Evolutionary conservation across 305 asterid species (phyloP).

Genomic region (Fraxinus sp.): DNA sequence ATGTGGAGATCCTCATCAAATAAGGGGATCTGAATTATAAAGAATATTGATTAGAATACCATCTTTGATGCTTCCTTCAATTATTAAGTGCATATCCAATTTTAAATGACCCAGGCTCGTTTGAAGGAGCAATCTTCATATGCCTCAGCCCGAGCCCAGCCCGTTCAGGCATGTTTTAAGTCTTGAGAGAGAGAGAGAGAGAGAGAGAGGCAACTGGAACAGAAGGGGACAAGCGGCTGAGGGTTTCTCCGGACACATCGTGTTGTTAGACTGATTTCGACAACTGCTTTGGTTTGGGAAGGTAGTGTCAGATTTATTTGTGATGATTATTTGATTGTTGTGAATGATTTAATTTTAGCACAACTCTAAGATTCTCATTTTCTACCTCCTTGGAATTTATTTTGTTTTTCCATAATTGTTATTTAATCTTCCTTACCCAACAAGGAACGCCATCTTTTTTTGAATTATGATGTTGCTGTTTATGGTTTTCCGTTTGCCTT

Average conservation of each 20-base stretch:
- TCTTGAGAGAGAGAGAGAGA: neutral
- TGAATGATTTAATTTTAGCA: neutral
- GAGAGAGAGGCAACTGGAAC: neutral
- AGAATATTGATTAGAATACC: neutral
- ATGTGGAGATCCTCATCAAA: neutral
- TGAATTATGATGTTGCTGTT: neutral
- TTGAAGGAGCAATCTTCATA: neutral
- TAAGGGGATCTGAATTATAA: neutral
- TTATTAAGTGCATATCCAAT: neutral
- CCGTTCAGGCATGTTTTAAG: neutral
- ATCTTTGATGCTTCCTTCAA: neutral
- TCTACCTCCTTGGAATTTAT: neutral
- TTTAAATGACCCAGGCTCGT: neutral
- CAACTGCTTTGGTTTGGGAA: neutral
- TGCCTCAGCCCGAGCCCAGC: neutral
- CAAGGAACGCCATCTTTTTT: neutral
- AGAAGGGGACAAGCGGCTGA: neutral
- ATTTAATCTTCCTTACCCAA: neutral
- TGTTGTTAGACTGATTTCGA: neutral
- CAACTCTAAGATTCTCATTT: neutral
- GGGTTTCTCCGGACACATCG: neutral
- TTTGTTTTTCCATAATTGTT: neutral
- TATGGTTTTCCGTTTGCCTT: neutral
- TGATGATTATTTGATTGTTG: neutral
- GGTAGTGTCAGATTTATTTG: neutral